Conservation (phyloP, 225 moss, liverwort and hornwort species). For the Polytrichum commune region DNA sequence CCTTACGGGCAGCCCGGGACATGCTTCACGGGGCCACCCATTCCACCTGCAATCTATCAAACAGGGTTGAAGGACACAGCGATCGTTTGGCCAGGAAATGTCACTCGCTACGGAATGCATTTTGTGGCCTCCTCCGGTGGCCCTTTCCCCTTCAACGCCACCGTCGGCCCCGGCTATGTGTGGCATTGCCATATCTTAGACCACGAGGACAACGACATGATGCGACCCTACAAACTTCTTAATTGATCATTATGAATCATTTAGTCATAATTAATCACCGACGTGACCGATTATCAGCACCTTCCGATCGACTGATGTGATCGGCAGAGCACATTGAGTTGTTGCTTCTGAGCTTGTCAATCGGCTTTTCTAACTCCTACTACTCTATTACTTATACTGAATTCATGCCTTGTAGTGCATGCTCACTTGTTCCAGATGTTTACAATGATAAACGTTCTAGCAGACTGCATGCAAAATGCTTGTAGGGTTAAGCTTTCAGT, state of each 20-base stretch:
- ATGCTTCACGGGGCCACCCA: constrained; percentile 2
- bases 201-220: constrained; percentile 20
- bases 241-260: not conserved
- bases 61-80: constrained; percentile 12
- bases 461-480: too few species aligned
- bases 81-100: not conserved
- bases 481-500: too few species aligned
- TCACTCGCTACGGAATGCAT: constrained; percentile 8
- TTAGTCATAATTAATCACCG: not conserved
- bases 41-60: not conserved
- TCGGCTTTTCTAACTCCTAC: too few species aligned
- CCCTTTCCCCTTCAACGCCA: constrained; percentile 1
- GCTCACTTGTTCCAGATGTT: too few species aligned
- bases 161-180: not conserved
- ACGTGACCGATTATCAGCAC: too few species aligned
- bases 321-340: too few species aligned
- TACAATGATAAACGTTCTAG: too few species aligned
- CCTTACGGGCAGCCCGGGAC: not conserved
- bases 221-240: constrained; percentile 1
- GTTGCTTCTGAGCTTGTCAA: too few species aligned
- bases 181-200: constrained; percentile 15
- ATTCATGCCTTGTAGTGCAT: too few species aligned
- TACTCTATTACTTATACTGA: too few species aligned
- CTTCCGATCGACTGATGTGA: too few species aligned
- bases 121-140: not conserved